phyloP scores from a whole-genome alignment of 2,329 filamentous ascomycete genomes.

The Fusarium sarcochroum region DNA sequence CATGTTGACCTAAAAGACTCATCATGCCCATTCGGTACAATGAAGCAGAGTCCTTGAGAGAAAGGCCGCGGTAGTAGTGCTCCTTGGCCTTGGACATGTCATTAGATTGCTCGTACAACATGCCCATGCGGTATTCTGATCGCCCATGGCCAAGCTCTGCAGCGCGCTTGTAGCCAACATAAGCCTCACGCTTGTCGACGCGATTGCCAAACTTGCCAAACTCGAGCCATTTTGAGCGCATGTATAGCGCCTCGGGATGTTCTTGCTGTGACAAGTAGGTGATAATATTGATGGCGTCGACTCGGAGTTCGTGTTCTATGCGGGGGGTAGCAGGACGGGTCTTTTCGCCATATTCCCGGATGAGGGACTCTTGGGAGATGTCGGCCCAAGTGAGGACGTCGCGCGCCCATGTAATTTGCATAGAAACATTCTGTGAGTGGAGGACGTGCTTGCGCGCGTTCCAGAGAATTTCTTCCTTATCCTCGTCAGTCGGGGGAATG shows the following conservation, averaged over 20 bases:
- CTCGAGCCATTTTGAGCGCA: slow-evolving; percentile 96
- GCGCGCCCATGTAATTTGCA: slow-evolving; percentile 97
- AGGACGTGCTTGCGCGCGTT: slow-evolving; percentile 86
- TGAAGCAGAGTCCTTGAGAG: slow-evolving; percentile 87
- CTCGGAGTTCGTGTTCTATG: slow-evolving; percentile 87
- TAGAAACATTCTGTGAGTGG: slow-evolving; percentile 93
- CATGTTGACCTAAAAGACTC: slow-evolving; percentile 93
- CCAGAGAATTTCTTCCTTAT: slow-evolving; percentile 91
- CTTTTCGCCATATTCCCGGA: slow-evolving; percentile 69
- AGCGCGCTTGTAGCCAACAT: slow-evolving; percentile 86
- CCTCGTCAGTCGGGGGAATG: slow-evolving; percentile 92
- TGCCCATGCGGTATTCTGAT: slow-evolving; percentile 96
- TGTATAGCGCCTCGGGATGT: slow-evolving; percentile 94
- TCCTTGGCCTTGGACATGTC: slow-evolving; percentile 91
- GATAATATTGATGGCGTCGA: slow-evolving; percentile 93
- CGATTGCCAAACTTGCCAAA: slow-evolving; percentile 96
- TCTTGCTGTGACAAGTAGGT: slow-evolving; percentile 90
- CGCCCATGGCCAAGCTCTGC: slow-evolving; percentile 87
- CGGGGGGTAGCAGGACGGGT: slow-evolving; percentile 83
- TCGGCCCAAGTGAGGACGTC: slow-evolving; percentile 93
- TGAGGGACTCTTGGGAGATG: slow-evolving; percentile 81
- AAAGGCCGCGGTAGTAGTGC: slow-evolving; percentile 88
- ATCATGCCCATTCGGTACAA: slow-evolving; percentile 95
- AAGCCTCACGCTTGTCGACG: slow-evolving; percentile 95
- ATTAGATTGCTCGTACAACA: slow-evolving; percentile 97